A percentile compares a stretch with the other conserved stretches of the same genome.
phyloP scores from a whole-genome alignment of 2,329 filamentous ascomycete genomes.

The Magnaporthiopsis poae region DNA sequence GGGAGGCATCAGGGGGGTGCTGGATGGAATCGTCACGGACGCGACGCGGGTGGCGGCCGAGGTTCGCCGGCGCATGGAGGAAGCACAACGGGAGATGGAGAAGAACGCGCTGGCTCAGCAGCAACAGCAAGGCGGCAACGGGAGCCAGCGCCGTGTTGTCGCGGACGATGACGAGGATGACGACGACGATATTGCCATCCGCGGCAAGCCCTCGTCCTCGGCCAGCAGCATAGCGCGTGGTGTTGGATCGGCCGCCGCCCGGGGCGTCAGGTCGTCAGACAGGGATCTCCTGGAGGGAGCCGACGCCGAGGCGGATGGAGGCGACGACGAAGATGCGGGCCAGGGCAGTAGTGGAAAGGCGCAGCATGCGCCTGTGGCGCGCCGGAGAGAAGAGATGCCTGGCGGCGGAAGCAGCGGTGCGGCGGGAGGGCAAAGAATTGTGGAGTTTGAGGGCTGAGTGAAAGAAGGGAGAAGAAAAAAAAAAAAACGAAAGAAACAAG shows the following conservation, averaged over 20 bases:
- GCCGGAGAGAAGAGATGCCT: too few species aligned
- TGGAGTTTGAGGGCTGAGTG: slow-evolving; percentile 36
- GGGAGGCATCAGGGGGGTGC: slow-evolving; percentile 77
- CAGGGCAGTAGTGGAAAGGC: slow-evolving; percentile 18
- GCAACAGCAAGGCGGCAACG: slow-evolving; percentile 10
- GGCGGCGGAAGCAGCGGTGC: too few species aligned
- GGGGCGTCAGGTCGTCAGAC: slow-evolving; percentile 55
- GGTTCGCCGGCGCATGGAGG: slow-evolving; percentile 85
- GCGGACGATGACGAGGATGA: slow-evolving; percentile 47
- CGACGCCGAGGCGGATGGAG: slow-evolving; percentile 56
- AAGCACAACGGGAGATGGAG: slow-evolving; percentile 85
- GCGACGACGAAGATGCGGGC: slow-evolving; percentile 6
- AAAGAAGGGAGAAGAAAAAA: not conserved
- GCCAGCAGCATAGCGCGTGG: slow-evolving; percentile 35
- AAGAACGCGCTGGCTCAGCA: slow-evolving; percentile 61
- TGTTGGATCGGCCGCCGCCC: slow-evolving; percentile 32
- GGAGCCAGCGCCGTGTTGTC: slow-evolving; percentile 55
- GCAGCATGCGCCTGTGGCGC: slow-evolving; percentile 1
- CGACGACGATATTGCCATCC: slow-evolving; percentile 55
- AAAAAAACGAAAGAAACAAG: not conserved
- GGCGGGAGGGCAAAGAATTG: slow-evolving; percentile 21
- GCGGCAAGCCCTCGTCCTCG: slow-evolving; percentile 18
- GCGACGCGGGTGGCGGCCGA: slow-evolving; percentile 93
- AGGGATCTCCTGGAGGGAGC: slow-evolving; percentile 63
- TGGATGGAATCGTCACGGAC: slow-evolving; percentile 95